Evolutionary conservation across 495 filamentous ascomycete genomes (phyloP).

Genomic region (Polyplosphaeria fusca): DNA sequence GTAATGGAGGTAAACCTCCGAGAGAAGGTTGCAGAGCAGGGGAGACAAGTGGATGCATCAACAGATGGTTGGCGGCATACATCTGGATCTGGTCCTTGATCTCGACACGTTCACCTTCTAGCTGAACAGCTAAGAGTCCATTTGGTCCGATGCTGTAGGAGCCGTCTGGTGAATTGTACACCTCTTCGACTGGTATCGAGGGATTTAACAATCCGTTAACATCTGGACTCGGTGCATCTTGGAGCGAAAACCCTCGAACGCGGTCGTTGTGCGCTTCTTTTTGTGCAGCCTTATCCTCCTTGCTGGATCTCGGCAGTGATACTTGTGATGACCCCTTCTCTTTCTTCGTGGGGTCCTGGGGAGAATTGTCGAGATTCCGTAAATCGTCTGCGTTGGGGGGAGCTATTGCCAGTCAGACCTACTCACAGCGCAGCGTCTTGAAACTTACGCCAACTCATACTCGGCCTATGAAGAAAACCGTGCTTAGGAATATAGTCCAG

Average conservation of each 20-base stretch:
- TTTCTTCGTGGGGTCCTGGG: not conserved
- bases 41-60: slow-evolving; percentile 85
- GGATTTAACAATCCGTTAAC: slow-evolving; percentile 1
- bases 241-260: slow-evolving; percentile 30
- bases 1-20: slow-evolving; percentile 81
- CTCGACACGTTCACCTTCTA: slow-evolving; percentile 66
- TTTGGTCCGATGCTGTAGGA: slow-evolving; percentile 30
- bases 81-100: slow-evolving; percentile 94
- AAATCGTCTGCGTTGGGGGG: slow-evolving; percentile 77
- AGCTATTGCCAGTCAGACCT: slow-evolving; percentile 37
- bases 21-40: slow-evolving; percentile 80
- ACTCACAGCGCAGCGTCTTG: not conserved
- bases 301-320: slow-evolving; percentile 41
- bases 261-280: slow-evolving; percentile 35
- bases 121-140: slow-evolving; percentile 53
- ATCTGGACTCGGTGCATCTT: slow-evolving; percentile 4
- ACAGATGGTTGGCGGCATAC: slow-evolving; percentile 83
- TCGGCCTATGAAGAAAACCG: slow-evolving; percentile 84
- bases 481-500: slow-evolving; percentile 82
- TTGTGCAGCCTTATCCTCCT: slow-evolving; percentile 38
- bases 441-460: slow-evolving; percentile 63
- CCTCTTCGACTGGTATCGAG: not conserved
- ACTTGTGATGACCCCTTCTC: slow-evolving; percentile 18
- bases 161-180: slow-evolving; percentile 13
- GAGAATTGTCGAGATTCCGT: slow-evolving; percentile 30